Evolutionary conservation across 2,329 filamentous ascomycete species (phyloP).

Genomic region (Aschersonia sp.): DNA sequence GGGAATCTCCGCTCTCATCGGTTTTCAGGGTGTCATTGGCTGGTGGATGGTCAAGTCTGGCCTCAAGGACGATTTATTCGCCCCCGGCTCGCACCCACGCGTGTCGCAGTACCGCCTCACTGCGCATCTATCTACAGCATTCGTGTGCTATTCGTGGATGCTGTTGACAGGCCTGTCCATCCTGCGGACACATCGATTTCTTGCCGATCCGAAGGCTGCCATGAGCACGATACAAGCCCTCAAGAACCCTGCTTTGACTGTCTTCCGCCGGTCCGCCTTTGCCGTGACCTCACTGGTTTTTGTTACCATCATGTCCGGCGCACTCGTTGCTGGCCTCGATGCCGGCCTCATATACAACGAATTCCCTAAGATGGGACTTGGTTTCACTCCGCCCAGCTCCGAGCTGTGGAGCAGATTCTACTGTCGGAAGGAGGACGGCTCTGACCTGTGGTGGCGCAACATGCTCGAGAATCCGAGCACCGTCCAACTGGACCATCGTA

Average conservation of each 20-base stretch:
- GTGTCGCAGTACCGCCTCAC: conserved; percentile 91
- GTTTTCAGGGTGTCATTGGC: conserved; percentile 86
- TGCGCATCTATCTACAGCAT: conserved; percentile 78
- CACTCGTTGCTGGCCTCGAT: conserved; percentile 84
- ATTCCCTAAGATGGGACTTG: conserved; percentile 87
- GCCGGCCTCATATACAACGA: conserved; percentile 98
- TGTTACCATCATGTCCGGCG: conserved; percentile 82
- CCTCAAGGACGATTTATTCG: conserved; percentile 88
- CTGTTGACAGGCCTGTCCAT: conserved; percentile 76
- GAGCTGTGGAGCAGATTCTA: conserved; percentile 84
- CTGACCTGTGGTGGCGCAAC: conserved; percentile 92
- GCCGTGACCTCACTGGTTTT: conserved; percentile 67
- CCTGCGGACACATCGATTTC: conserved; percentile 59
- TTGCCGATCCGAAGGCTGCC: conserved; percentile 51
- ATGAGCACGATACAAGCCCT: conserved; percentile 46
- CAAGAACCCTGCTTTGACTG: conserved; percentile 48
- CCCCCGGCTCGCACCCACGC: conserved; percentile 75
- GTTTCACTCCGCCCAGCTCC: conserved; percentile 62
- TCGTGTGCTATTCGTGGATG: conserved; percentile 90
- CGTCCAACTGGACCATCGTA: conserved; percentile 90
- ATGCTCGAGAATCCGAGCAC: conserved; percentile 93
- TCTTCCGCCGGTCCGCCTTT: conserved; percentile 60
- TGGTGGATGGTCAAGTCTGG: conserved; percentile 99
- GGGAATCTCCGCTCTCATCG: conserved; percentile 80
- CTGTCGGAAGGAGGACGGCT: conserved; percentile 59